These are phyloP conservation scores for Diaporthe citrichinensis DNA, from an alignment of 2,329 filamentous ascomycete species.

Conservation along the genomic window DNA sequence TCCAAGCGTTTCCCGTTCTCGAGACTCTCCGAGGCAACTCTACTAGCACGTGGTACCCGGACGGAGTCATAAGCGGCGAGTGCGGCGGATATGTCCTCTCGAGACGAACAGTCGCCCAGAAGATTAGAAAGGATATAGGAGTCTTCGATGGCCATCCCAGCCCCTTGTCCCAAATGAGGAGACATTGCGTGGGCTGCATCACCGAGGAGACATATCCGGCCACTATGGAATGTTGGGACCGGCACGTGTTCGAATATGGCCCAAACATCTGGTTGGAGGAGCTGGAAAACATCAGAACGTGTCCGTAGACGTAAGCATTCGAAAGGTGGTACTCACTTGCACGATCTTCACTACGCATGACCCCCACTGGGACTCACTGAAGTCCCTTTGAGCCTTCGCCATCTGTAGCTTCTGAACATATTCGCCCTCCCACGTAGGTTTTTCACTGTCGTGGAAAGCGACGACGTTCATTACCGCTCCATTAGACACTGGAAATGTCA, in stretches of 20 bases:
- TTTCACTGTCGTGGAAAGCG: slow-evolving; percentile 15
- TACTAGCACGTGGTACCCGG: slow-evolving; percentile 7
- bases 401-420: slow-evolving; percentile 3
- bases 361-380: slow-evolving; percentile 17
- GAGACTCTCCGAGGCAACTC: slow-evolving; percentile 1
- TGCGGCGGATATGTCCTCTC: slow-evolving; percentile 4
- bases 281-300: slow-evolving; percentile 1
- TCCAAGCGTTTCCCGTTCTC: slow-evolving; percentile 18
- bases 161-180: slow-evolving; percentile 29
- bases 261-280: slow-evolving; percentile 25
- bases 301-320: not conserved
- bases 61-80: slow-evolving; percentile 24
- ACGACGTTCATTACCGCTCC: slow-evolving; percentile 19
- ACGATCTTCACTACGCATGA: slow-evolving; percentile 11
- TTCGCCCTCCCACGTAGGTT: not conserved
- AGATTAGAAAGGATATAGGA: slow-evolving; percentile 7
- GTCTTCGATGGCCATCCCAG: slow-evolving; percentile 32
- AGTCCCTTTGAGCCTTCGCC: slow-evolving; percentile 9
- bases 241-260: slow-evolving; percentile 26
- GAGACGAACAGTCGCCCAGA: not conserved
- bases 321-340: not conserved
- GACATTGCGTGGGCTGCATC: slow-evolving; percentile 27
- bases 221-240: slow-evolving; percentile 13
- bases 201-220: slow-evolving; percentile 19
- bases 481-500: slow-evolving; percentile 21